phyloP scores from a whole-genome alignment of 805 yeast genomes.

The Hanseniaspora meyeri region DNA sequence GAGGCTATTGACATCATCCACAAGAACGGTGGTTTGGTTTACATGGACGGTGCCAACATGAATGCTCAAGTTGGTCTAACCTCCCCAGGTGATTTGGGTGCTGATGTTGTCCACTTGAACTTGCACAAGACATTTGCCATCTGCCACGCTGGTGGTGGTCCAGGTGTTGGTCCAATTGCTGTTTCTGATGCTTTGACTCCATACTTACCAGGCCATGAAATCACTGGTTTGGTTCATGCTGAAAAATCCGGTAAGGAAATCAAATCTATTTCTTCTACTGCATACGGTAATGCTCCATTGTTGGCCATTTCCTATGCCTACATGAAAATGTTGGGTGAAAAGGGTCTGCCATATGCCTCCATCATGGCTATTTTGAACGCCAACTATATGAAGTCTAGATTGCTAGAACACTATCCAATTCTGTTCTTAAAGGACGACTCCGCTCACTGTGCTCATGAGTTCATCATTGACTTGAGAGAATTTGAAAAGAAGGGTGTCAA shows the following conservation, averaged over 20 bases:
- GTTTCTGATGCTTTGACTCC: slow-evolving; percentile 70
- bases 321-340: slow-evolving; percentile 84
- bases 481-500: slow-evolving; percentile 71
- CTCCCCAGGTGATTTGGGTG: slow-evolving; percentile 94
- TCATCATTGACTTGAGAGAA: slow-evolving; percentile 79
- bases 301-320: slow-evolving; percentile 89
- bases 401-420: slow-evolving; percentile 59
- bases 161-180: slow-evolving; percentile 97
- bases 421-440: slow-evolving; percentile 51
- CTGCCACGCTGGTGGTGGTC: slow-evolving; percentile 99
- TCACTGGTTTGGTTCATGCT: slow-evolving; percentile 21
- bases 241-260: slow-evolving; percentile 39
- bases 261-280: slow-evolving; percentile 77
- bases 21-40: slow-evolving; percentile 82
- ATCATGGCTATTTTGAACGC: slow-evolving; percentile 88
- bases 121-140: slow-evolving; percentile 95
- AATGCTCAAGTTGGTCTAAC: slow-evolving; percentile 97
- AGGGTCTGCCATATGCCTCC: slow-evolving; percentile 74
- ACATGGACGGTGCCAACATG: slow-evolving; percentile 98
- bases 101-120: slow-evolving; percentile 95
- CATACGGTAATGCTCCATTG: slow-evolving; percentile 89
- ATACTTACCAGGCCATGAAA: slow-evolving; percentile 69
- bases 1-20: slow-evolving; percentile 80
- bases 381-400: slow-evolving; percentile 79
- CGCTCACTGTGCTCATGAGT: slow-evolving; percentile 90